A percentile compares a stretch with the other conserved stretches of the same genome.
These are phyloP conservation scores for Pogostemon cablin DNA, from an alignment of 257 asterid genomes.

Conservation along the genomic window DNA sequence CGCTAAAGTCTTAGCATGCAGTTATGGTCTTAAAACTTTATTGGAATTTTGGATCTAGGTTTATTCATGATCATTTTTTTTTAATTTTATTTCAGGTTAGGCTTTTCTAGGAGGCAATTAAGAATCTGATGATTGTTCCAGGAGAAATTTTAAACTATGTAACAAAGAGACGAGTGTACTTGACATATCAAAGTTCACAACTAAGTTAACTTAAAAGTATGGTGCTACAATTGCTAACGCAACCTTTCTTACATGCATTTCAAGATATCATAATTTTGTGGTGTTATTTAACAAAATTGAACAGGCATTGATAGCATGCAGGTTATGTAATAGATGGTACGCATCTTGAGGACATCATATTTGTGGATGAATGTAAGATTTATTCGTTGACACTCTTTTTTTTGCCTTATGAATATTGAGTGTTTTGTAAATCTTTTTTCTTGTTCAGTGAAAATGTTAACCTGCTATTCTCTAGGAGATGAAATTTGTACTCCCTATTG, in stretches of 20 bases:
- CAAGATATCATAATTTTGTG: conserved; percentile 15
- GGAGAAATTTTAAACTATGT: not conserved
- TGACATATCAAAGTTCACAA: not conserved
- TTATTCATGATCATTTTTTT: not conserved
- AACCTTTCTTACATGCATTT: conserved; percentile 7
- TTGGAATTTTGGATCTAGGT: conserved; percentile 4
- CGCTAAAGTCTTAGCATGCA: not conserved
- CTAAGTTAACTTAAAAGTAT: not conserved
- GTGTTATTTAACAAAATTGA: not conserved
- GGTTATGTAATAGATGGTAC: too few relatives aligned
- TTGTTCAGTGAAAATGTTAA: not conserved
- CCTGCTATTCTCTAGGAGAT: not conserved
- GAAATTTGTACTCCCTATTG: not conserved
- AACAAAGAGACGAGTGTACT: not conserved
- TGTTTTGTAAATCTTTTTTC: too few relatives aligned
- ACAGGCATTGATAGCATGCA: not conserved
- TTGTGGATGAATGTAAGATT: too few relatives aligned
- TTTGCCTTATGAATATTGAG: too few relatives aligned
- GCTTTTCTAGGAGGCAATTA: not conserved
- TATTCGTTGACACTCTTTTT: too few relatives aligned
- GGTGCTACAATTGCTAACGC: not conserved
- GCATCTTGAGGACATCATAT: too few relatives aligned
- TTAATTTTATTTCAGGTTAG: not conserved
- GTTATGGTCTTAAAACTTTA: not conserved
- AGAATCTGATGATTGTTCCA: not conserved